Base-by-base conservation (phyloP, 163 green algal species). In the Trebouxia gelatinosa region DNA sequence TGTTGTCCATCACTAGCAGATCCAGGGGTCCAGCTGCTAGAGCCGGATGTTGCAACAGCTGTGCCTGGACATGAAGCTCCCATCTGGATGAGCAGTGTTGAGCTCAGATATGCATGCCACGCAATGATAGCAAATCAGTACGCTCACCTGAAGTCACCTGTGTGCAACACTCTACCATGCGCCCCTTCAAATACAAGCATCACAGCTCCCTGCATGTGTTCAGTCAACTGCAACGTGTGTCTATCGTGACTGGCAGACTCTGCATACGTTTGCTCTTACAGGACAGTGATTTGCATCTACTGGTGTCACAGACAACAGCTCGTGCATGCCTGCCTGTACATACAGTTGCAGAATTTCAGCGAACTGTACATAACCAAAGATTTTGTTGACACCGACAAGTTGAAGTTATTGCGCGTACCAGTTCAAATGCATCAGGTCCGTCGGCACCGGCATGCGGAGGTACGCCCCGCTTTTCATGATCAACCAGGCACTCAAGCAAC, bases 91-190 rank as follows among this genome's bases (percentile, higher is more conserved):
- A n/a, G n/a, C n/a, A n/a, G n/a, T n/a, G n/a, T n/a, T n/a, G n/a
- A n/a, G n/a, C n/a, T n/a, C n/a, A n/a, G n/a, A n/a, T n/a, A n/a
- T n/a, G n/a, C n/a, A n/a, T n/a, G n/a, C n/a, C n/a, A n/a, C n/a
- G n/a, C n/a, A n/a, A n/a, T n/a, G n/a, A n/a, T n/a, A n/a, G n/a
- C n/a, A n/a, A n/a, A n/a, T n/a, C n/a, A n/a, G n/a, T n/a, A n/a
- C n/a, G 46, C 19, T 16, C 31, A 78, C 67, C 78, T 78, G 68
- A 82, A 82, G 68, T 82, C 78, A 29, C 78, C 78, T 13, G 78
- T 82, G 68, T 82, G 68, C 38, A 82, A 57, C 5, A 82, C 68
- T 38, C 78, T 62, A n/a, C 68, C 67, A 39, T 51, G 68, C 5
- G 6, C 11, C 9, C 67, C 54, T 57, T 82, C 78, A 72, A 82